These are phyloP conservation scores for Fusarium clavum DNA, from an alignment of 2,329 filamentous ascomycete species.

Conservation along the genomic window DNA sequence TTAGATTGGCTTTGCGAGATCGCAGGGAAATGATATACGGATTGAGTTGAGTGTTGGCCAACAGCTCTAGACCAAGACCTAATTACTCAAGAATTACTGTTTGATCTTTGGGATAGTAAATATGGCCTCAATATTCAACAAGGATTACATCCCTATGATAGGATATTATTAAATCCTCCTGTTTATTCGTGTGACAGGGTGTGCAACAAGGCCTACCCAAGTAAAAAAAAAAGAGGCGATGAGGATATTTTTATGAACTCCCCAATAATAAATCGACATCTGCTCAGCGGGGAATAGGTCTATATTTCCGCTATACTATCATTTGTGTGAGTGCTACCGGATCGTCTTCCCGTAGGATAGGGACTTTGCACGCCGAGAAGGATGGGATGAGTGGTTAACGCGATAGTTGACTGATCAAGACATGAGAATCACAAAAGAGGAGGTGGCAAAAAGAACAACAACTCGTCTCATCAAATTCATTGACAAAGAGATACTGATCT, in stretches of 20 bases:
- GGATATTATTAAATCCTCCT: background rate
- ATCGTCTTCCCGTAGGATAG: background rate
- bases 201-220: conserved; percentile 5
- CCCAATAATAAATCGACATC: background rate
- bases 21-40: conserved; percentile 18
- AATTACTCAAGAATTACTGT: background rate
- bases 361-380: background rate
- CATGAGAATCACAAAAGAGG: conserved; percentile 24
- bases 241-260: conserved; percentile 13
- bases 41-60: too few relatives aligned
- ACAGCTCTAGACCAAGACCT: background rate
- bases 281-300: background rate
- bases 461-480: background rate
- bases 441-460: conserved; percentile 21
- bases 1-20: conserved; percentile 2
- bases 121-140: conserved; percentile 5
- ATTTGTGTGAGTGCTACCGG: background rate
- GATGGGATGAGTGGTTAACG: conserved; percentile 2
- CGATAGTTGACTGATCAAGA: conserved; percentile 10
- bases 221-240: conserved; percentile 4
- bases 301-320: background rate
- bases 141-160: background rate
- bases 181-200: conserved; percentile 16
- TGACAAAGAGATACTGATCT: background rate
- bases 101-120: conserved; percentile 4